Base-by-base conservation (phyloP, 2,329 filamentous ascomycete genomes). In the Lachnellula suecica region DNA sequence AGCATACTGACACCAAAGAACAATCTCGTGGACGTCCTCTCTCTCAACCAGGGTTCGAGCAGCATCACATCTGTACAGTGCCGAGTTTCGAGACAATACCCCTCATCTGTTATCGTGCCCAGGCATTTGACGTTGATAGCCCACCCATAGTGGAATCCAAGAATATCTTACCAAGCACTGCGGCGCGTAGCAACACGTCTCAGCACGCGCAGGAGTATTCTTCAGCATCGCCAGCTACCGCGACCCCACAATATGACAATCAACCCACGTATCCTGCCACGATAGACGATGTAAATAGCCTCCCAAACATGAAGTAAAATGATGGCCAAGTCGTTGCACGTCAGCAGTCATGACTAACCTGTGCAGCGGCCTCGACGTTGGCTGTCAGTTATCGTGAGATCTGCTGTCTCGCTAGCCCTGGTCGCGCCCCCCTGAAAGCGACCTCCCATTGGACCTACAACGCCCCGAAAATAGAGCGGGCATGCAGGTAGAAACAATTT, bases 381-480 rank as follows among this genome's bases (percentile, higher is more conserved):
- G 10, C 4, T 22, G 5, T 40, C 9, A 9, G 19, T 19, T 20
- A 19, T 22, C n/a, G 37, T 20, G 37, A 40, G 37, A 40, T 40
- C 37, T 40, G 19, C 19, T 19, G 27, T 31, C 37, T 22, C 37
- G 37, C 19, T 22, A 24, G 15, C 22, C 40, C 10, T 13, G 9
- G 38, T 20, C 11, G 7, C 20, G 22, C 40, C 20, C 22, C 52
- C 52, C 25, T 53, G 43, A 17, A 43, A 45, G n/a, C 3, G 25
- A 4, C 40, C 40, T 24, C 23, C 44, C n/a, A 54, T 52, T 52
- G 55, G 51, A n/a, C 29, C 10, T n/a, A 13, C 19, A 5, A 10
- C 25, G 22, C 27, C 49, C 42, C 27, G 27, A 50, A n/a, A 55
- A 57, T 60, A 57, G 58, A 51, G 41, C 20, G 38, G n/a, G n/a